Conservation (phyloP, 768 basidiomycete genomes). For the Lactarius sanguifluus region DNA sequence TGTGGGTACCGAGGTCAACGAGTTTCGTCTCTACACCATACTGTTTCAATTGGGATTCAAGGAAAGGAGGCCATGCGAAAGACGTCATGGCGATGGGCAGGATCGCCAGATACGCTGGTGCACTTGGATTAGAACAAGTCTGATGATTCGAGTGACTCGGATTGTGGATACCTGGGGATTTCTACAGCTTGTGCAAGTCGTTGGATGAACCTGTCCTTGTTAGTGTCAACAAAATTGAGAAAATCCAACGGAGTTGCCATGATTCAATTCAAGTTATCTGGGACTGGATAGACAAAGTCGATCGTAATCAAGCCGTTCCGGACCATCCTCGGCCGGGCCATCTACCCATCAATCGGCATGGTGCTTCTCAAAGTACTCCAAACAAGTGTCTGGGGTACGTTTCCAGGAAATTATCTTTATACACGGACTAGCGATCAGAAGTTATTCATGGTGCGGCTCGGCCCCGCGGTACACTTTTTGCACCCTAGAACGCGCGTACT, state of each 20-base stretch:
- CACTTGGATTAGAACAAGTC: slow-evolving; percentile 5
- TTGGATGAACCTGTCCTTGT: slow-evolving; percentile 72
- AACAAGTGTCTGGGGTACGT: slow-evolving; percentile 45
- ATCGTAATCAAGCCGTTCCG: slow-evolving; percentile 1
- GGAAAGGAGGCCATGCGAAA: slow-evolving; percentile 84
- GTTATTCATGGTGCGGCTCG: slow-evolving; percentile 41
- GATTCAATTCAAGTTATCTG: not conserved
- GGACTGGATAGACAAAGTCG: not conserved
- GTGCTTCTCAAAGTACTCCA: slow-evolving; percentile 24
- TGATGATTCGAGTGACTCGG: not conserved
- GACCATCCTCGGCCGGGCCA: too few species aligned
- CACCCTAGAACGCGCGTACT: slow-evolving; percentile 56
- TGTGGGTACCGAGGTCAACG: slow-evolving; percentile 75
- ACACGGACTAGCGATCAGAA: slow-evolving; percentile 50
- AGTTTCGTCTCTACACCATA: slow-evolving; percentile 77
- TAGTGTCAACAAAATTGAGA: slow-evolving; percentile 58
- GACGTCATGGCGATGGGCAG: slow-evolving; percentile 69
- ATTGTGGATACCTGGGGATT: slow-evolving; percentile 61
- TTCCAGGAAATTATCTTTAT: slow-evolving; percentile 52
- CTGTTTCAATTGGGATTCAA: slow-evolving; percentile 68
- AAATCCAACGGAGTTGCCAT: slow-evolving; percentile 42
- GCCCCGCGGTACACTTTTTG: slow-evolving; percentile 49
- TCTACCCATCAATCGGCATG: not conserved
- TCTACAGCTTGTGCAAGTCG: slow-evolving; percentile 79
- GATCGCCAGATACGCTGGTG: slow-evolving; percentile 64